These are phyloP conservation scores for Sporothrix brasiliensis DNA, from an alignment of 2,329 filamentous ascomycete genomes.

Conservation along the genomic window DNA sequence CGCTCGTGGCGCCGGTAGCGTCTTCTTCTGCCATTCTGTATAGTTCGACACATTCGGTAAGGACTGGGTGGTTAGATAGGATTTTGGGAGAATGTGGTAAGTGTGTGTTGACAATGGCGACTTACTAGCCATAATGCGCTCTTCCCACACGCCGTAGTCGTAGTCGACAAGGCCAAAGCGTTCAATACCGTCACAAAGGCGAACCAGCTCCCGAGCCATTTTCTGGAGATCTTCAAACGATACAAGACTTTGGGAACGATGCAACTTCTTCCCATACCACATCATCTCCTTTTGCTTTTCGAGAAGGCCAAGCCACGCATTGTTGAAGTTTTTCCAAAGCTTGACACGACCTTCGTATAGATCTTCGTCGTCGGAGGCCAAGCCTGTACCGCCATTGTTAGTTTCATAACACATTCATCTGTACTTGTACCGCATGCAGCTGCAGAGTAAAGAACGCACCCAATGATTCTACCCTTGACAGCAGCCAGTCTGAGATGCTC, in stretches of 20 bases:
- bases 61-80: neutral
- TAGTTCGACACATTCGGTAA: constrained; percentile 48
- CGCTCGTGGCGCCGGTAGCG: constrained; percentile 39
- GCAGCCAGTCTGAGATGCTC: constrained; percentile 58
- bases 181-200: constrained; percentile 83
- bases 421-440: no score
- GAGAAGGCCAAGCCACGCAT: constrained; percentile 82
- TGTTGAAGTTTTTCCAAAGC: constrained; percentile 93
- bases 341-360: constrained; percentile 76
- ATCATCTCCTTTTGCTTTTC: constrained; percentile 82
- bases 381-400: constrained; percentile 55
- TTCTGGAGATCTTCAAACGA: constrained; percentile 69
- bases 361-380: constrained; percentile 78
- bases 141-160: constrained; percentile 94
- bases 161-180: constrained; percentile 95
- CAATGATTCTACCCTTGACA: constrained; percentile 58
- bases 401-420: no score
- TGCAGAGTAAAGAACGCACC: constrained; percentile 48
- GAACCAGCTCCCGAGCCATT: constrained; percentile 80
- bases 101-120: constrained; percentile 35
- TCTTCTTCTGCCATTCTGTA: constrained; percentile 49
- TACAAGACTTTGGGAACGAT: constrained; percentile 65
- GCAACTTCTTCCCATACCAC: constrained; percentile 59
- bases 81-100: neutral
- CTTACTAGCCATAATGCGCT: constrained; percentile 83